Conservation (phyloP, 1,284 basidiomycete genomes). For the Baeospora myosura region DNA sequence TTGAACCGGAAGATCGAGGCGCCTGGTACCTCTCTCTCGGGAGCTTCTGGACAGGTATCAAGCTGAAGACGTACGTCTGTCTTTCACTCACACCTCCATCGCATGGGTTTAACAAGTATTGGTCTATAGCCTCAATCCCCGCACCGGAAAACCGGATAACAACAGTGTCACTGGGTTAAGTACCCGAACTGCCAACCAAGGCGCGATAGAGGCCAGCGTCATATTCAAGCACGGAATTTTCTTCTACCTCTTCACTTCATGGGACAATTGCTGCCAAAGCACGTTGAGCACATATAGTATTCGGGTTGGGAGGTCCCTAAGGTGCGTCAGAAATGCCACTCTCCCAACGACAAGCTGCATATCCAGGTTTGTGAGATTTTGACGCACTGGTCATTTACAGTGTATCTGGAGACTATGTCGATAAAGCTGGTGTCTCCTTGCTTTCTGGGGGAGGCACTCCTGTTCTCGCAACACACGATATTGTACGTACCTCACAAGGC, state of each 20-base stretch:
- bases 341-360: too few species aligned
- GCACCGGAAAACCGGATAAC: conserved; percentile 36
- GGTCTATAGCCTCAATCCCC: conserved; percentile 23
- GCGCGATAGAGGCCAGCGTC: conserved; percentile 41
- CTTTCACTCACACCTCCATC: conserved; percentile 3
- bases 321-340: conserved; percentile 29
- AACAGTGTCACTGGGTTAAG: conserved; percentile 36
- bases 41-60: conserved; percentile 48
- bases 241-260: conserved; percentile 52
- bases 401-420: conserved; percentile 39
- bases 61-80: conserved; percentile 24
- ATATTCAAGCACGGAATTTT: conserved; percentile 38
- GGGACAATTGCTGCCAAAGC: conserved; percentile 50
- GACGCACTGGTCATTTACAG: conserved; percentile 17
- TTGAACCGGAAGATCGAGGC: conserved; percentile 20
- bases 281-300: conserved; percentile 52
- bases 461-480: conserved; percentile 40
- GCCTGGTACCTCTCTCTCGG: conserved; percentile 41
- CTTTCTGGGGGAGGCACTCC: conserved; percentile 46
- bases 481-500: conserved; percentile 25
- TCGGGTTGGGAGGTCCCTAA: conserved; percentile 43
- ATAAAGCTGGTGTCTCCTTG: conserved; percentile 37
- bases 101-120: conserved; percentile 1
- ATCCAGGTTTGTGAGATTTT: too few species aligned
- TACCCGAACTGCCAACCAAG: conserved; percentile 31